These are phyloP conservation scores for Stachybotrys chartarum DNA, from an alignment of 2,329 filamentous ascomycete genomes.

Conservation along the genomic window DNA sequence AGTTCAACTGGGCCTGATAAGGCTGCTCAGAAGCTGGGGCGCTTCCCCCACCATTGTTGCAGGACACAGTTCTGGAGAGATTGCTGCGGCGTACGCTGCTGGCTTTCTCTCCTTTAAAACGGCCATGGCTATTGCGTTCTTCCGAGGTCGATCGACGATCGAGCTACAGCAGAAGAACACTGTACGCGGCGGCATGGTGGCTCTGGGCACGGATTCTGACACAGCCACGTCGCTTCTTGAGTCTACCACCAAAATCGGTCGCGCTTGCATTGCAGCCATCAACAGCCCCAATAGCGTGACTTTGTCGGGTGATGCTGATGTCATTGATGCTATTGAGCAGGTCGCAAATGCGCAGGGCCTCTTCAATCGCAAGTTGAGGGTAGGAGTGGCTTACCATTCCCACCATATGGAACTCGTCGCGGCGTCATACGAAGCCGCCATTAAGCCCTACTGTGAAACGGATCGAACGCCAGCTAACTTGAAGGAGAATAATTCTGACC, in stretches of 20 bases:
- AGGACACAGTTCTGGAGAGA: constrained; percentile 44
- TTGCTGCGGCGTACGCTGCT: constrained; percentile 22
- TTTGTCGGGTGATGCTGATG: constrained; percentile 5
- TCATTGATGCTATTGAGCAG: constrained; percentile 5
- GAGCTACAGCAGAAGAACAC: too few species aligned
- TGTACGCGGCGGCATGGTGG: constrained; percentile 27
- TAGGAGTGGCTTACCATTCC: constrained; percentile 42
- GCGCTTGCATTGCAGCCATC: constrained; percentile 5
- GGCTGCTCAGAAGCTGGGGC: constrained; percentile 18
- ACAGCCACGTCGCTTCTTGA: too few species aligned
- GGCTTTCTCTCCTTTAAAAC: constrained; percentile 17
- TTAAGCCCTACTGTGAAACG: too few species aligned
- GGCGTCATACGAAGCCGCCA: too few species aligned
- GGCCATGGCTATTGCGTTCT: constrained; percentile 26
- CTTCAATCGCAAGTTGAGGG: constrained; percentile 21
- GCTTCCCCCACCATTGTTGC: constrained; percentile 28
- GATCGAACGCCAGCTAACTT: too few species aligned
- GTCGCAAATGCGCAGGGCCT: constrained; percentile 2
- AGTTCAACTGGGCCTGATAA: constrained; percentile 18
- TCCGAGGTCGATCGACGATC: too few species aligned
- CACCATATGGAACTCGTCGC: too few species aligned
- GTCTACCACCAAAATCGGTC: too few species aligned
- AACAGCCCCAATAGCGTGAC: constrained; percentile 10
- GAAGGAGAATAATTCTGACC: too few species aligned
- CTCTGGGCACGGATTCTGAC: constrained; percentile 21